Conservation (phyloP, 306 rosid genomes). For the Cucumis sativus region DNA sequence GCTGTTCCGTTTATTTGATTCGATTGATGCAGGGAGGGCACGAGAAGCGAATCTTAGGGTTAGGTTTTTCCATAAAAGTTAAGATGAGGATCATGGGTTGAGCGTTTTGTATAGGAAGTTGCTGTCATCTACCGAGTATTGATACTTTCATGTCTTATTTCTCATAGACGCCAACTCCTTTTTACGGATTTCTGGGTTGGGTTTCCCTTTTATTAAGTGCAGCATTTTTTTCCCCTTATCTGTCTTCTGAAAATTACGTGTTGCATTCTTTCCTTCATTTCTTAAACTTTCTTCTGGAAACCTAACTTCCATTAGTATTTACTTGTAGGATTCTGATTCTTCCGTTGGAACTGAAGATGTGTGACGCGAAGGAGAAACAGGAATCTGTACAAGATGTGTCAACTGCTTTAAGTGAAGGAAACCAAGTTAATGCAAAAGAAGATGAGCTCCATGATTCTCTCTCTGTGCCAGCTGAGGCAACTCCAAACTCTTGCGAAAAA, state of each 20-base stretch:
- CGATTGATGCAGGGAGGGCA: background rate
- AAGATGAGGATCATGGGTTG: background rate
- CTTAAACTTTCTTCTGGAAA: background rate
- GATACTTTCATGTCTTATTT: background rate
- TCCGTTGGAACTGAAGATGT: constrained; percentile 35
- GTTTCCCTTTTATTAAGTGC: background rate
- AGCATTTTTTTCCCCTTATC: background rate
- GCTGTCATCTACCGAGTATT: background rate
- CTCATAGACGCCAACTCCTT: background rate
- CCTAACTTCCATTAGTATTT: background rate
- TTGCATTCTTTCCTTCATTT: background rate
- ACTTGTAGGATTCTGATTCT: background rate
- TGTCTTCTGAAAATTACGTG: background rate
- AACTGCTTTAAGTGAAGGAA: constrained; percentile 17
- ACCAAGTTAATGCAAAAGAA: constrained; percentile 16
- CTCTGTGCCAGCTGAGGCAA: constrained; percentile 16
- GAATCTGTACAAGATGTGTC: constrained; percentile 18
- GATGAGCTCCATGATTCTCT: constrained; percentile 16
- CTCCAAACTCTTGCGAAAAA: constrained; percentile 15
- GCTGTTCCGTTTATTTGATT: background rate
- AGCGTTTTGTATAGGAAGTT: background rate
- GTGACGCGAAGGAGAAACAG: constrained; percentile 36
- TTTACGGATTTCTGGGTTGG: background rate
- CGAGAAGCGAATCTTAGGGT: constrained; percentile 1
- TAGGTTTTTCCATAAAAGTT: background rate